phyloP scores from a whole-genome alignment of 441 rosid species.

The Dalechampia spathulata region DNA sequence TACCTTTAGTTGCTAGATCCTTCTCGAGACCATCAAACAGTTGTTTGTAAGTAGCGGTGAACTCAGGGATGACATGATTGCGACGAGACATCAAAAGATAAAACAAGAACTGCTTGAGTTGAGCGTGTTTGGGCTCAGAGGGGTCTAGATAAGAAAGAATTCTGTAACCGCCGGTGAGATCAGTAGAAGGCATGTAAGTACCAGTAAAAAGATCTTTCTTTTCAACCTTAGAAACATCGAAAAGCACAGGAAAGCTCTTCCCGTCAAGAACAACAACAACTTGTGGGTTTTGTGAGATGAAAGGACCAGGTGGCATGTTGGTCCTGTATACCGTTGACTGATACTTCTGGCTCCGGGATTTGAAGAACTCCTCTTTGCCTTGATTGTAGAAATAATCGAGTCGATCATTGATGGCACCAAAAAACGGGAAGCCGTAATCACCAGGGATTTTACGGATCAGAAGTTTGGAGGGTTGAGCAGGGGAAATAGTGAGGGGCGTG shows the following conservation, averaged over 20 bases:
- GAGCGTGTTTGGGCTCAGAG: conserved; percentile 59
- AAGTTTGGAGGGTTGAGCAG: conserved; percentile 28
- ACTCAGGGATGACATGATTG: conserved; percentile 64
- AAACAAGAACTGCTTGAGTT: conserved; percentile 59
- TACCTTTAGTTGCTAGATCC: conserved; percentile 50
- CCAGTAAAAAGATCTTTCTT: conserved; percentile 76
- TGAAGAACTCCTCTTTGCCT: conserved; percentile 62
- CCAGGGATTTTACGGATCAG: conserved; percentile 68
- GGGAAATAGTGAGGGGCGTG: conserved; percentile 3
- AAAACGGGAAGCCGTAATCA: conserved; percentile 51
- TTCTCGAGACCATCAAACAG: conserved; percentile 45
- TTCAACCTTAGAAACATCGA: conserved; percentile 66
- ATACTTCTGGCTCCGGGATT: conserved; percentile 48
- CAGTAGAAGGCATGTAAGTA: conserved; percentile 71
- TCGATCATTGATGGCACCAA: conserved; percentile 69
- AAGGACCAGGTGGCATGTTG: conserved; percentile 81
- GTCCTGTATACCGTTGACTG: conserved; percentile 56
- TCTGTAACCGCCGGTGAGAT: conserved; percentile 77
- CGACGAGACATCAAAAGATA: conserved; percentile 44
- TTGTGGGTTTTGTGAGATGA: conserved; percentile 46
- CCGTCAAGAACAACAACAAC: conserved; percentile 75
- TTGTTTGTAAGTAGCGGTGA: conserved; percentile 36
- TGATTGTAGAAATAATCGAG: conserved; percentile 65
- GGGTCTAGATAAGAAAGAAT: conserved; percentile 68
- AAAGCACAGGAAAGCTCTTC: conserved; percentile 69